Conservation (phyloP, 352 stramenopile genomes). For the Phytopythium montanum region DNA sequence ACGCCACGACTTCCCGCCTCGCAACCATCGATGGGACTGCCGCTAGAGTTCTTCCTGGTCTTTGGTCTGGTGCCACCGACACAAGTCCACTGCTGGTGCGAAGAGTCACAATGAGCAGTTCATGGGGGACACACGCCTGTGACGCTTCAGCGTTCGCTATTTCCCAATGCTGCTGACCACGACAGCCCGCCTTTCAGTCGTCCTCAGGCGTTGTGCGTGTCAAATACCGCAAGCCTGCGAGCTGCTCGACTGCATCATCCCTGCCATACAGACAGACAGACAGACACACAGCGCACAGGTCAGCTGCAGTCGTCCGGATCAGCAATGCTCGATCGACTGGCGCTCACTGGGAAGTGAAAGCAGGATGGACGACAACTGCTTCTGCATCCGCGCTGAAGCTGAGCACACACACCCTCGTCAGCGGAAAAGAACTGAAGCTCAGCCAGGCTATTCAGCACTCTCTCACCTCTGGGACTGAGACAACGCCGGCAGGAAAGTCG, state of each 20-base stretch:
- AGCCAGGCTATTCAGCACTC: background rate
- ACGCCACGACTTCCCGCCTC: background rate
- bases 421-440: background rate
- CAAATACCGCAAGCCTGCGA: background rate
- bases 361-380: background rate
- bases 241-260: background rate
- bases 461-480: constrained; percentile 50
- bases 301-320: background rate
- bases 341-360: background rate
- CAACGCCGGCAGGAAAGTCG: constrained; percentile 65
- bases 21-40: background rate
- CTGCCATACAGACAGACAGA: background rate
- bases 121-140: background rate
- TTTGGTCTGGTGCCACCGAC: background rate
- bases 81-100: background rate
- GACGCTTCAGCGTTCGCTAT: background rate
- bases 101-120: constrained; percentile 7
- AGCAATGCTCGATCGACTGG: background rate
- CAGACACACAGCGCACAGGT: too few species aligned
- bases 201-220: background rate
- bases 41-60: background rate
- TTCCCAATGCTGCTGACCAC: background rate
- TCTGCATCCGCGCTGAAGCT: background rate
- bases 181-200: background rate
- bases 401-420: background rate